Conservation (phyloP, 2,329 filamentous ascomycete genomes). For the Neofusicoccum umdonicola region DNA sequence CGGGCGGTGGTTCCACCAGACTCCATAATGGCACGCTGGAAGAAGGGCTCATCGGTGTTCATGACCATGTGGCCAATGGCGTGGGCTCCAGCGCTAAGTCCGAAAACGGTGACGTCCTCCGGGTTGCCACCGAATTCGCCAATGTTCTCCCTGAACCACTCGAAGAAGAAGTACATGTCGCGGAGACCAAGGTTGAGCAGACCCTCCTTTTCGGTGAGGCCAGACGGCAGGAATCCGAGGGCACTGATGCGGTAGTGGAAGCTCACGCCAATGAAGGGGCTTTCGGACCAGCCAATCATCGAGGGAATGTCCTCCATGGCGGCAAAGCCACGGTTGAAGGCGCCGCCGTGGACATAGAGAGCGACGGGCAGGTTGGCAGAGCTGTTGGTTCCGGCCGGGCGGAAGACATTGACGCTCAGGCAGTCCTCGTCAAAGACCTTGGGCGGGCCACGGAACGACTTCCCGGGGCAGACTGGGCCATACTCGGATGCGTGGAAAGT, state of each 20-base stretch:
- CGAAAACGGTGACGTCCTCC: conserved; percentile 25
- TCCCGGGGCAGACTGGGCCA: conserved; percentile 24
- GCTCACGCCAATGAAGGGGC: conserved; percentile 55
- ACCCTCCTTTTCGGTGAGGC: conserved; percentile 32
- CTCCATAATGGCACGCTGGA: conserved; percentile 49
- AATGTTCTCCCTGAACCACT: conserved; percentile 47
- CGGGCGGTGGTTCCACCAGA: conserved; percentile 49
- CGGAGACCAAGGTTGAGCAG: conserved; percentile 25
- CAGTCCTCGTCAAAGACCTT: conserved; percentile 25
- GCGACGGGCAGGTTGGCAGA: conserved; percentile 20
- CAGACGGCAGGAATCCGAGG: conserved; percentile 19
- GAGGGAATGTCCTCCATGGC: conserved; percentile 58
- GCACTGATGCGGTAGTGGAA: conserved; percentile 25
- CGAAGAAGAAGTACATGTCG: conserved; percentile 31
- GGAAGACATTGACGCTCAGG: conserved; percentile 25
- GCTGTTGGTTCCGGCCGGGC: conserved; percentile 17
- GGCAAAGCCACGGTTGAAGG: conserved; percentile 48
- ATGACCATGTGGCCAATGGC: conserved; percentile 67
- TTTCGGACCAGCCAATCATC: conserved; percentile 55
- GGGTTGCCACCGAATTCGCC: conserved; percentile 28
- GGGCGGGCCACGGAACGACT: conserved; percentile 22
- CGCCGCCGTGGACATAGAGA: conserved; percentile 63
- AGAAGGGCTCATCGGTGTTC: conserved; percentile 42
- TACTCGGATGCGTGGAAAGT: conserved; percentile 23
- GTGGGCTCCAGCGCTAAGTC: conserved; percentile 26